Percentiles rank a stretch among this genome's conserved stretches.
Evolutionary conservation across 371 early-diverging fungal genomes (phyloP).

Genomic region (Zopfochytrium polystomum): DNA sequence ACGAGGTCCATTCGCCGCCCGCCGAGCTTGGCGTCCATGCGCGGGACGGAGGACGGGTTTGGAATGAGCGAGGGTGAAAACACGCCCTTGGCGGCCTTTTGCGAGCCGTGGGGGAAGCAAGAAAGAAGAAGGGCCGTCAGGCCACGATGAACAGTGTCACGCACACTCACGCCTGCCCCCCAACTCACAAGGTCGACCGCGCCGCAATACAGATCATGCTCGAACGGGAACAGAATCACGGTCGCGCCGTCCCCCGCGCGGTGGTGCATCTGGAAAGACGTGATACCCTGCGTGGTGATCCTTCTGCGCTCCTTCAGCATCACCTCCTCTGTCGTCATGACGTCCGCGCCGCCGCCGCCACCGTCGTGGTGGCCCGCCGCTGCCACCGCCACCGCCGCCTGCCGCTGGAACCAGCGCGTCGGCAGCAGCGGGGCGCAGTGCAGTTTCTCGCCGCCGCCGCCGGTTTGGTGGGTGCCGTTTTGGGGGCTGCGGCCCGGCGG

Average conservation of each 20-base stretch:
- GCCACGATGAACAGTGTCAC: background rate
- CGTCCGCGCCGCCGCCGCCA: too few species aligned
- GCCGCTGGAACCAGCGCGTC: too few species aligned
- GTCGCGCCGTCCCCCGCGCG: background rate
- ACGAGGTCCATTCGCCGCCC: constrained; percentile 50
- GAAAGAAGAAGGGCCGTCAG: constrained; percentile 1
- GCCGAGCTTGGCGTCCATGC: constrained; percentile 63
- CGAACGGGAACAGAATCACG: constrained; percentile 34
- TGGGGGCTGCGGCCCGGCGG: too few species aligned
- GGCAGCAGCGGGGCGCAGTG: too few species aligned
- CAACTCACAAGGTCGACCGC: constrained; percentile 7
- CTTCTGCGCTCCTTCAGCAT: constrained; percentile 34
- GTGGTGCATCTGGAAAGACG: constrained; percentile 1
- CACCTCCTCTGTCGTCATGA: too few species aligned
- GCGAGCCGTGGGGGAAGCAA: background rate
- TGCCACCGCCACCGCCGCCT: too few species aligned
- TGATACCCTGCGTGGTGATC: constrained; percentile 25
- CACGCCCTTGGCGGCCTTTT: too few species aligned
- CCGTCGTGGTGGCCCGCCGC: too few species aligned
- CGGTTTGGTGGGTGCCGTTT: too few species aligned
- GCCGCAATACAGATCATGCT: constrained; percentile 30
- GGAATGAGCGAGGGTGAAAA: constrained; percentile 19
- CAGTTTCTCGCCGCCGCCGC: too few species aligned
- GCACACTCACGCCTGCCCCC: constrained; percentile 5
- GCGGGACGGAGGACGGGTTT: constrained; percentile 14